Evolutionary conservation across 192 early-diverging fungal genomes (phyloP), one percentile per base, ranked within the genome.

Genomic region (Funneliformis mosseae): DNA sequence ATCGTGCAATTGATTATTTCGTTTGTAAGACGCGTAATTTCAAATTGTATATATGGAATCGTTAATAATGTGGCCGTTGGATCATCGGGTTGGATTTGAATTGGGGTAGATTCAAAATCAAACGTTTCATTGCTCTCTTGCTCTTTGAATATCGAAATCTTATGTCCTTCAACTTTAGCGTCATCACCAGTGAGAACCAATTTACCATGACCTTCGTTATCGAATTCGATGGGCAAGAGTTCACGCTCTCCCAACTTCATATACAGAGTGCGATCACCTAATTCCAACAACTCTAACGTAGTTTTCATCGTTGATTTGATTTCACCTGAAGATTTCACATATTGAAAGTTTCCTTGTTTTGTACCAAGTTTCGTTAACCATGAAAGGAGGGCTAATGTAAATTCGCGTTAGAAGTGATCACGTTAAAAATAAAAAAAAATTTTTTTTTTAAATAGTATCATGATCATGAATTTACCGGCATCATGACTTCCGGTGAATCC

Each of bases 301-400:
- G 69, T 80, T 12, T 71, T 63, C 85, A 87, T 84, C 3, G 83
- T 81, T 1, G 59, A 45, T 8, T 72, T 75, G 33, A 87, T 87
- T 21, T 74, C 83, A 6, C 18, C 28, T 4, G 81, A 77, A 46
- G 78, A 68, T 59, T 69, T 28, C 12, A 87, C 83, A 18, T 87
- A 87, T 68, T 87, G 85, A 78, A 87, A 87, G 62, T 84, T 84
- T 9, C 85, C 85, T 61, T 73, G 73, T 46, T 87, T 79, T 4
- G 79, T 78, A 14, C 85, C 85, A n/a, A 66, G 12, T 33, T 77
- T 83, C 2, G 85, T 87, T 50, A 87, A 70, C 85, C 85, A 87
- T 9, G 82, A 82, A 76, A 87, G 46, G 27, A 87, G 38, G 6
- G 18, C 78, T 77, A 63, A 12, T 71, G 25, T 46, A 55, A n/a